Base-by-base conservation (phyloP, 768 basidiomycete genomes). In the Mycena galericulata region DNA sequence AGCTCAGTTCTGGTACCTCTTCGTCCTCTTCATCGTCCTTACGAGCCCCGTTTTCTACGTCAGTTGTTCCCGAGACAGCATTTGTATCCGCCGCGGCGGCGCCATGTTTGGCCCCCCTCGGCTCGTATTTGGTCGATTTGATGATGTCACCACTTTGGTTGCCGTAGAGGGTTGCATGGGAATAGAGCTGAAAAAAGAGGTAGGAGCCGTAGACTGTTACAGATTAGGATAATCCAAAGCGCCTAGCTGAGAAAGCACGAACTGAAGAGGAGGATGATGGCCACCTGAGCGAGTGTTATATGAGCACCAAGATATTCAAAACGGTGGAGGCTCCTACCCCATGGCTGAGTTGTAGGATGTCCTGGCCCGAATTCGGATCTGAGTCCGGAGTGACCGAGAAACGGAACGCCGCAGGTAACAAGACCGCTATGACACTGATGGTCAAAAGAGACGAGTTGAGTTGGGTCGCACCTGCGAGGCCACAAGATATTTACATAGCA, bases 321-420 rank as follows among this genome's bases (percentile, higher is more conserved):
- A n/a, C 47, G 20, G 34, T 27, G 45, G 10, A 38, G 15, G 43
- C 24, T 80, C 90, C 45, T 74, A 94, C 93, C 14, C 93, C 93
- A 70, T 87, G 93, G 72, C 92, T 94, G 77, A 92, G 87, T 65
- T 84, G 79, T 41, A 95, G 79, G 50, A 93, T 88, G 67, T 87
- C 85, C 8, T 70, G 47, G 18, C 64, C 73, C 67, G 87, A 83
- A 55, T 82, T 64, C 26, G 78, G 78, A 45, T 74, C 64, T 3
- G 79, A 61, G 26, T 67, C 11, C 3, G 72, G 68, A 46, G 76
- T 73, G 27, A 79, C 79, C 9, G 87, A 81, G 68, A 91, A 85
- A 69, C 94, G 90, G 79, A 93, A 96, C 1, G 92, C 94, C 27
- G 92, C 92, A 8, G 93, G 93, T 20, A 95, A 80, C 11, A 95